Base-by-base conservation (phyloP, 2,329 filamentous ascomycete species). In the Venturiaceae sp. region DNA sequence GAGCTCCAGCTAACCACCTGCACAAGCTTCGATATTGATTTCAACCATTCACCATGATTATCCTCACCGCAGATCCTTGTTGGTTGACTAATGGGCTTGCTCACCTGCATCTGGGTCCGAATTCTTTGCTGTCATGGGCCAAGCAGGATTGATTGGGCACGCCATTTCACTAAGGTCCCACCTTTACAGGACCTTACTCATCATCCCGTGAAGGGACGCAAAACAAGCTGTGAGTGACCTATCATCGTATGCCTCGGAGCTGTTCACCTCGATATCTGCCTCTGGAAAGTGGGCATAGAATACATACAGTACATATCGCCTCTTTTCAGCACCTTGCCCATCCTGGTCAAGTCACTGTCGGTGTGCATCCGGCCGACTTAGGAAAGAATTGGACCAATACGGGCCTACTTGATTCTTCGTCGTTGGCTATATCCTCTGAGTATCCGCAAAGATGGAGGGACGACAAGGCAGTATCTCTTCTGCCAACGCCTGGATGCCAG, bases 401-500 rank as follows among this genome's bases (percentile, higher is more conserved):
- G 44, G 26, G 16, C 13, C 44, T 26, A n/a, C 13, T 30, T 23
- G 19, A 16, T 23, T 16, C 9, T n/a, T n/a, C 19, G 21, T 16
- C 11, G 16, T 5, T n/a, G 30, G 44, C 26, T 50, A 50, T 50
- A 50, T 50, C 28, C 44, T 50, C 23, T 50, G 44, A 50, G 44
- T 26, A 16, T 30, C 44, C 44, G 44, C 32, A 37, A 60, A 28
- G 53, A 69, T 68, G 64, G 66, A 68, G 47, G 62, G 62, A 28
- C 47, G 62, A 37, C 65, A 66, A 55, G 63, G 66, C 58, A 61
- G 60, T 5, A 58, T 54, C 26, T 47, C 53, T 16, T 64, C 61
- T 53, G 61, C 67, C 26, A 55, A 60, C 33, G 64, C 65, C 41
- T 68, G 66, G 65, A 62, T 69, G 16, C 64, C 64, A 47, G 57